Conservation (phyloP, 176 grass and related monocot genomes). For the Luzula sylvatica region DNA sequence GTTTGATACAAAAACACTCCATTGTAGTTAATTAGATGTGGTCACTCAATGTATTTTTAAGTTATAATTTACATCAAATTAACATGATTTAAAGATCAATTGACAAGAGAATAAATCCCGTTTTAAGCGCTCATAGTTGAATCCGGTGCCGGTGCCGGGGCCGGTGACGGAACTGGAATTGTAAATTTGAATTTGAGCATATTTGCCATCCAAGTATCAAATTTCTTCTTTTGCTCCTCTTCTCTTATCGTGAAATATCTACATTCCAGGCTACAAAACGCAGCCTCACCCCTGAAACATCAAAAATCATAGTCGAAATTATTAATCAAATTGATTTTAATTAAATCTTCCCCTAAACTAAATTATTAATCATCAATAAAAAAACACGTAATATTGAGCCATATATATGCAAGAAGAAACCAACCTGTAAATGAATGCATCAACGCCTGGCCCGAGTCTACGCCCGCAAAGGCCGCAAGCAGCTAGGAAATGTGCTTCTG, state of each 20-base stretch:
- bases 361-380: too few relatives aligned
- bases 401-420: too few relatives aligned
- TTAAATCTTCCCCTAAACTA: too few relatives aligned
- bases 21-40: too few relatives aligned
- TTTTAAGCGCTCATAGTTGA: neutral
- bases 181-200: slow-evolving; percentile 7
- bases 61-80: too few relatives aligned
- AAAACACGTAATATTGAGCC: too few relatives aligned
- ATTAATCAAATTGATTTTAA: too few relatives aligned
- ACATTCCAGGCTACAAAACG: slow-evolving; percentile 27
- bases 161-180: neutral
- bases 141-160: neutral
- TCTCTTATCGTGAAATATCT: slow-evolving; percentile 15
- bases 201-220: slow-evolving; percentile 8
- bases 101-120: too few relatives aligned
- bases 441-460: slow-evolving; percentile 15
- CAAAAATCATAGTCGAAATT: too few relatives aligned
- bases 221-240: slow-evolving; percentile 16
- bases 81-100: too few relatives aligned
- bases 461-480: slow-evolving; percentile 14
- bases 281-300: slow-evolving; percentile 26
- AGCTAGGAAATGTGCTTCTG: slow-evolving; percentile 9
- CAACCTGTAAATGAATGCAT: slow-evolving; percentile 26
- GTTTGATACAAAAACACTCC: too few relatives aligned
- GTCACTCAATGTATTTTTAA: too few relatives aligned